Conservation (phyloP, 139 green algal species). For the Nannochloris sp. region DNA sequence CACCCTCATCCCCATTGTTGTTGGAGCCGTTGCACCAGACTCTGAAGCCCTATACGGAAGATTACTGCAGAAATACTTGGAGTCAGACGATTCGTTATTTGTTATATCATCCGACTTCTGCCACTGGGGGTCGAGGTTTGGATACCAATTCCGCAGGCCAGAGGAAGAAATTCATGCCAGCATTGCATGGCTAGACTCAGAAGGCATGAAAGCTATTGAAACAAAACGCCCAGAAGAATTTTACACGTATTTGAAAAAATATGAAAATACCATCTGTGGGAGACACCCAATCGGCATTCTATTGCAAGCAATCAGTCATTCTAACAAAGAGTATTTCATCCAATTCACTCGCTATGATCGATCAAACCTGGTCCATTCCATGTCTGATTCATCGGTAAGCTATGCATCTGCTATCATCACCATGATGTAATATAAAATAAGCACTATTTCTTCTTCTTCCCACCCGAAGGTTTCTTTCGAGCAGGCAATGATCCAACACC, state of each 20-base stretch:
- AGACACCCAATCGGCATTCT: constrained; percentile 88
- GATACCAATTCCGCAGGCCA: constrained; percentile 52
- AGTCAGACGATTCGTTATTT: constrained; percentile 80
- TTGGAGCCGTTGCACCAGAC: constrained; percentile 65
- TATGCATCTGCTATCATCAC: constrained; percentile 62
- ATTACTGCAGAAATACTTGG: constrained; percentile 71
- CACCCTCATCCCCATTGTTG: constrained; percentile 89
- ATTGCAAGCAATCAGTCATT: constrained; percentile 49
- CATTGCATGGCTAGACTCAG: constrained; percentile 76
- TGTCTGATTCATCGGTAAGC: constrained; percentile 63
- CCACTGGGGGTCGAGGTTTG: constrained; percentile 86
- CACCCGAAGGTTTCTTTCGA: constrained; percentile 7
- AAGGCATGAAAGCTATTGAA: constrained; percentile 83
- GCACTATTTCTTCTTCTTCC: constrained; percentile 16
- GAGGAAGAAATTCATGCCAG: constrained; percentile 69
- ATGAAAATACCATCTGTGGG: constrained; percentile 92
- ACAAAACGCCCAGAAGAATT: constrained; percentile 51
- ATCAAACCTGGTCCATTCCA: constrained; percentile 37
- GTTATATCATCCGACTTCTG: constrained; percentile 92
- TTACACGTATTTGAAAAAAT: constrained; percentile 47
- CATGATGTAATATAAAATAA: not conserved
- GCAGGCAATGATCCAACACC: constrained; percentile 1
- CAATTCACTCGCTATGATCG: constrained; percentile 72
- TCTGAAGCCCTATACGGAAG: constrained; percentile 70
- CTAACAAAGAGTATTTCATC: constrained; percentile 19